A percentile compares a stretch with the other conserved stretches of the same genome.
Conservation (phyloP, 208 protist species). For the Novymonas esmeraldas region DNA sequence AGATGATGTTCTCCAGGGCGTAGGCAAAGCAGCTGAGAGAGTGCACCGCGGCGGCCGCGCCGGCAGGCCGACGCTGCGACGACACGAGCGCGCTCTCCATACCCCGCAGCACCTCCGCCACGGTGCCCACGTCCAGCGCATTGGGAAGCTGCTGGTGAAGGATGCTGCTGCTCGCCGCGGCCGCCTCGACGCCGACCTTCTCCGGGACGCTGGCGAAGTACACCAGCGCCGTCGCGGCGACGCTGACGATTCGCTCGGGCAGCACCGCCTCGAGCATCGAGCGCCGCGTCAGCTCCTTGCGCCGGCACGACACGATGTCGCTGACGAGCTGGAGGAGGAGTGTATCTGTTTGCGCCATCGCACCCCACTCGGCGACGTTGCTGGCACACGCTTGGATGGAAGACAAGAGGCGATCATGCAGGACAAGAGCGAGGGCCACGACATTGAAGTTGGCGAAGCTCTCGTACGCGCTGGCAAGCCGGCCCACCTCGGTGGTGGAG, state of each 20-base stretch:
- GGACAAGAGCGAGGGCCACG: constrained; percentile 25
- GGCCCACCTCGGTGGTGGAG: constrained; percentile 21
- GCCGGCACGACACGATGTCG: constrained; percentile 29
- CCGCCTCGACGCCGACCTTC: constrained; percentile 22
- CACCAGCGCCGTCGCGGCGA: constrained; percentile 20
- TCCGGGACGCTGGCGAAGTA: constrained; percentile 26
- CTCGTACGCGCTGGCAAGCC: constrained; percentile 34
- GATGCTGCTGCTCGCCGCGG: constrained; percentile 23
- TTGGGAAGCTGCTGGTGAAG: constrained; percentile 34
- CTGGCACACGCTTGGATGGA: background rate
- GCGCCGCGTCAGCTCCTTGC: constrained; percentile 33
- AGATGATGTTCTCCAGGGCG: constrained; percentile 41
- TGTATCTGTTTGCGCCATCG: constrained; percentile 15
- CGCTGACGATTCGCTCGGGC: constrained; percentile 18
- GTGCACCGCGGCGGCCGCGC: constrained; percentile 8
- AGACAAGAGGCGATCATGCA: constrained; percentile 30
- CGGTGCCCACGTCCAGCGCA: constrained; percentile 16
- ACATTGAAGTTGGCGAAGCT: constrained; percentile 30
- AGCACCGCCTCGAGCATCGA: constrained; percentile 33
- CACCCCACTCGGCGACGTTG: background rate
- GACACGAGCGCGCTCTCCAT: constrained; percentile 23
- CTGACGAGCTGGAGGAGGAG: constrained; percentile 22
- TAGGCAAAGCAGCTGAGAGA: constrained; percentile 35
- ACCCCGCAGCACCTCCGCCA: constrained; percentile 13
- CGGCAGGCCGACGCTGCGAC: constrained; percentile 17